These are phyloP conservation scores for Bassia scoparia DNA, from an alignment of 148 eudicot genomes.

Conservation along the genomic window DNA sequence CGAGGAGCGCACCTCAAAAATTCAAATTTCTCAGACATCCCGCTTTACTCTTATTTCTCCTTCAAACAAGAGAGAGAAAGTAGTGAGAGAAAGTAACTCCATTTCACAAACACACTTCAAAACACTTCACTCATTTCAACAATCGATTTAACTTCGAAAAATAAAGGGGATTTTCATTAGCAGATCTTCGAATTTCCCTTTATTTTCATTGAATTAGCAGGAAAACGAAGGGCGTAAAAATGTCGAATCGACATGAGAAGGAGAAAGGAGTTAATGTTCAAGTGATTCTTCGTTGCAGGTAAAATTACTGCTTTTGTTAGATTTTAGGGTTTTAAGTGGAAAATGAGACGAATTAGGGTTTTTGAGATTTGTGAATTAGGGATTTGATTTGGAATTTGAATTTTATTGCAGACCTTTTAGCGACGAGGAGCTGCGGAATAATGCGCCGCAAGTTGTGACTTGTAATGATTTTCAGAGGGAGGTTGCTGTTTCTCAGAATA, in stretches of 20 bases:
- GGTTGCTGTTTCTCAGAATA: constrained; percentile 84
- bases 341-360: not conserved
- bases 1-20: constrained; percentile 37
- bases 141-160: not conserved
- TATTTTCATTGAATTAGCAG: not conserved
- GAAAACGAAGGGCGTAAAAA: not conserved
- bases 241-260: constrained; percentile 65
- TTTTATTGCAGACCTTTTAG: constrained; percentile 68
- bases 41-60: constrained; percentile 18
- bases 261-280: constrained; percentile 93
- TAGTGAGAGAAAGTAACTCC: not conserved
- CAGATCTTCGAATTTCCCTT: constrained; percentile 1
- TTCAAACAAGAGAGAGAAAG: constrained; percentile 13
- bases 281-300: constrained; percentile 97
- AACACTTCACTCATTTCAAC: not conserved
- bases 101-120: too few species aligned
- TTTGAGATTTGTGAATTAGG: not conserved
- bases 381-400: not conserved
- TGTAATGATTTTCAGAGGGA: constrained; percentile 85
- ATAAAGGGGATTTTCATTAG: not conserved
- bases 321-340: not conserved
- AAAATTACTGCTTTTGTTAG: not conserved
- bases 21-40: constrained; percentile 31
- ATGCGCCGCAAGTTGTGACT: constrained; percentile 89
- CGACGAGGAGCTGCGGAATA: constrained; percentile 71